phyloP scores from a whole-genome alignment of 768 basidiomycete genomes.

The Coprinellus micaceus region DNA sequence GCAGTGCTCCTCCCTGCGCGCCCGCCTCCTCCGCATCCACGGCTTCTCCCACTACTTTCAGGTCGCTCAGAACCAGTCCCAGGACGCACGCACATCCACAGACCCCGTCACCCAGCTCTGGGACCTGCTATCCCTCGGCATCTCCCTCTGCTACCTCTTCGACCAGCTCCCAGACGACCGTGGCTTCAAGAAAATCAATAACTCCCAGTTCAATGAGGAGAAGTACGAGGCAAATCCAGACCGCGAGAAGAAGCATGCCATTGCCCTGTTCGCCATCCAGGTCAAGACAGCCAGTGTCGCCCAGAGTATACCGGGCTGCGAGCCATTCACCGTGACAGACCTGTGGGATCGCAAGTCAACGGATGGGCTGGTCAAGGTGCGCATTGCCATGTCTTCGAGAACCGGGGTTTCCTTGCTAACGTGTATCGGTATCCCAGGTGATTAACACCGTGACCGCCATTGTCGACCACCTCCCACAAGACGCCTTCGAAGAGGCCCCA shows the following conservation, averaged over 20 bases:
- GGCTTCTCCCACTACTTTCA: slow-evolving; percentile 70
- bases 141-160: slow-evolving; percentile 93
- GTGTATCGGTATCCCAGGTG: too few species aligned
- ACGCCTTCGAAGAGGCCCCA: slow-evolving; percentile 62
- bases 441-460: slow-evolving; percentile 85
- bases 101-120: slow-evolving; percentile 95
- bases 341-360: slow-evolving; percentile 88
- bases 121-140: slow-evolving; percentile 90
- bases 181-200: slow-evolving; percentile 54
- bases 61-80: slow-evolving; percentile 54
- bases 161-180: slow-evolving; percentile 76
- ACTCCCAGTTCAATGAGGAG: slow-evolving; percentile 64
- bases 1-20: slow-evolving; percentile 78
- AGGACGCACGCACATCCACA: slow-evolving; percentile 55
- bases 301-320: slow-evolving; percentile 62
- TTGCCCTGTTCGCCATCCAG: slow-evolving; percentile 89
- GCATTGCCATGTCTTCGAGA: slow-evolving; percentile 16
- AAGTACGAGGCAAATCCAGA: slow-evolving; percentile 70
- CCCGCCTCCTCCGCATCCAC: slow-evolving; percentile 73
- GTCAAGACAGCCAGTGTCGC: slow-evolving; percentile 62
- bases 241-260: slow-evolving; percentile 84
- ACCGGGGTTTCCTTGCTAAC: too few species aligned
- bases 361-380: slow-evolving; percentile 91
- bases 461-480: slow-evolving; percentile 68
- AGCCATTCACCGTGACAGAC: slow-evolving; percentile 88